Percentiles rank a stretch among this genome's conserved stretches.
phyloP scores from a whole-genome alignment of 106 monocot species.

The Dioscorea zingiberensis region DNA sequence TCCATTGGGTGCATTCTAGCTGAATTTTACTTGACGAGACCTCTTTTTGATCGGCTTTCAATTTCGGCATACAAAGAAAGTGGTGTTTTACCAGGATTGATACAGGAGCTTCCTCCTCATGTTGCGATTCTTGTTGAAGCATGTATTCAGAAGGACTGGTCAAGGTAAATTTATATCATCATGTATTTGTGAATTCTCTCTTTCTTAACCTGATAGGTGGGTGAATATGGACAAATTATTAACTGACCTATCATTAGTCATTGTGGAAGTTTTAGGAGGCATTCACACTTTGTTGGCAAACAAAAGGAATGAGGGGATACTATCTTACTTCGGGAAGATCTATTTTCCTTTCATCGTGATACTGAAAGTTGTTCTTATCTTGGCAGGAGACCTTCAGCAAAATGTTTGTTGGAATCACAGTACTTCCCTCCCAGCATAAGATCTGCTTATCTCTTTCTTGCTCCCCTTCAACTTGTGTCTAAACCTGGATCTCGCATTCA shows the following conservation, averaged over 20 bases:
- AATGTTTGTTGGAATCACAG: constrained; percentile 65
- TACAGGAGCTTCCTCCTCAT: constrained; percentile 73
- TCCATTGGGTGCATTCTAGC: constrained; percentile 84
- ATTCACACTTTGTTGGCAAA: too few relatives aligned
- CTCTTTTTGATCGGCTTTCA: constrained; percentile 77
- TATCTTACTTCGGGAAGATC: too few relatives aligned
- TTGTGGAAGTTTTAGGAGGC: too few relatives aligned
- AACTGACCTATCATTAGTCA: too few relatives aligned
- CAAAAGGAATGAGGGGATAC: too few relatives aligned
- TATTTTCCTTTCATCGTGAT: too few relatives aligned
- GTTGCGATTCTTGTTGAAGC: constrained; percentile 70
- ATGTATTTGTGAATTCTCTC: too few relatives aligned
- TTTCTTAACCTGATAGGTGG: too few relatives aligned
- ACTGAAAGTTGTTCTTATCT: neutral
- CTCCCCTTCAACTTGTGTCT: constrained; percentile 72
- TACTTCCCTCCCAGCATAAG: constrained; percentile 66
- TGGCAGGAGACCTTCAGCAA: constrained; percentile 87
- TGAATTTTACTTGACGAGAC: constrained; percentile 74
- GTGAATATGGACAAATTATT: too few relatives aligned
- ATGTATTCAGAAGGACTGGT: constrained; percentile 77
- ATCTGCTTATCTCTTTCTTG: constrained; percentile 73
- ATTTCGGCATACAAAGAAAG: constrained; percentile 62
- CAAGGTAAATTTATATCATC: constrained; percentile 35
- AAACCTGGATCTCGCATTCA: constrained; percentile 49
- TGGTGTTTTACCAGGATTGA: constrained; percentile 43